phyloP scores from a whole-genome alignment of 1,284 basidiomycete species.

The Cutaneotrichosporon arboriforme region DNA sequence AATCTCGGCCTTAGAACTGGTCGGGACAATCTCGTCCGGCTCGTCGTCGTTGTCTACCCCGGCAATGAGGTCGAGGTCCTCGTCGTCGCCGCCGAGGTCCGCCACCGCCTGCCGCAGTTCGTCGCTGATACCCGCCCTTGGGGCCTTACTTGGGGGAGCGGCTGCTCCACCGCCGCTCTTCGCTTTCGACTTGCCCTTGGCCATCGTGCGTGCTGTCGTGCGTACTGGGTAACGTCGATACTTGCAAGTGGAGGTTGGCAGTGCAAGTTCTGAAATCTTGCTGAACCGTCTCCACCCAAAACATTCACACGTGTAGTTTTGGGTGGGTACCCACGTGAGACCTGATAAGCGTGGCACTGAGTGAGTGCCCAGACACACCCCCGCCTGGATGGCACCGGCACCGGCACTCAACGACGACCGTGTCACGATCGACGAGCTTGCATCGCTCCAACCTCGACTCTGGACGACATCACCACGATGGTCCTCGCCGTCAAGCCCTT shows the following conservation, averaged over 20 bases:
- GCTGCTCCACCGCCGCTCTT: background rate
- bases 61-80: conserved; percentile 53
- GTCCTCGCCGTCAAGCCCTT: conserved; percentile 43
- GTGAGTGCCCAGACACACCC: no score
- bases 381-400: no score
- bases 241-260: conserved; percentile 3
- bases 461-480: conserved; percentile 10
- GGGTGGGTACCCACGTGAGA: no score
- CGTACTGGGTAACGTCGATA: background rate
- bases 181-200: conserved; percentile 14
- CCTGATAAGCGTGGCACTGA: no score
- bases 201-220: conserved; percentile 3
- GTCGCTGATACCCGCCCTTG: conserved; percentile 21
- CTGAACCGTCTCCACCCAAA: background rate
- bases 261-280: background rate
- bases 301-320: conserved; percentile 4
- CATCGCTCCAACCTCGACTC: background rate
- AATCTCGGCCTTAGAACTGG: conserved; percentile 14
- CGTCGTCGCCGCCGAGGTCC: conserved; percentile 55
- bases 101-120: conserved; percentile 47
- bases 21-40: conserved; percentile 21
- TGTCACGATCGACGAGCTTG: background rate
- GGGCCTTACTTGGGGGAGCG: background rate
- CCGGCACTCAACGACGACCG: background rate
- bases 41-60: conserved; percentile 50